Conservation (phyloP, 345 rosid genomes). For the Salix suchowensis region DNA sequence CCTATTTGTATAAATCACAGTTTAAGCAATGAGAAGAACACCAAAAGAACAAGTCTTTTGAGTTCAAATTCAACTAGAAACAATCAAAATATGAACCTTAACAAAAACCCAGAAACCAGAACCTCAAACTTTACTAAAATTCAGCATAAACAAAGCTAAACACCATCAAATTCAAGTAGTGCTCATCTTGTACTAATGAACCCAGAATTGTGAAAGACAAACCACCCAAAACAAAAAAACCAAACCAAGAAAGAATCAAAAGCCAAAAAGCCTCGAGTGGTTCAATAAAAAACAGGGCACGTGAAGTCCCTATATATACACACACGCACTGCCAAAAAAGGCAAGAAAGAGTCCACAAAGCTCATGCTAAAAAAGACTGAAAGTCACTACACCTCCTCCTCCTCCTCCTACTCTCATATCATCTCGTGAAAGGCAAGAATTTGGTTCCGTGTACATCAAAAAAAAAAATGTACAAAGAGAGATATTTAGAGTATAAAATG, state of each 20-base stretch:
- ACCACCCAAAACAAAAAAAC: neutral
- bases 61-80: neutral
- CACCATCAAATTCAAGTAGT: neutral
- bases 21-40: neutral
- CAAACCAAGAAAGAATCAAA: neutral
- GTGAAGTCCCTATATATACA: constrained; percentile 22
- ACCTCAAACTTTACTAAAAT: constrained; percentile 1
- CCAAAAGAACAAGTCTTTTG: neutral
- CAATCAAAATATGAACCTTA: constrained; percentile 2
- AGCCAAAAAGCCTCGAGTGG: neutral
- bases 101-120: constrained; percentile 20
- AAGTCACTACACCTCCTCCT: neutral
- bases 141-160: neutral
- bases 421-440: constrained; percentile 37
- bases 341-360: neutral
- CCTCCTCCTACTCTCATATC: neutral
- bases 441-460: neutral
- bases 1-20: too few relatives aligned
- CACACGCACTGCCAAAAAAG: neutral
- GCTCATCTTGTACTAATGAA: neutral
- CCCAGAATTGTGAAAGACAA: neutral
- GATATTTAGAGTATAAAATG: neutral
- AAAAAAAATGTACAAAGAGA: neutral
- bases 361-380: neutral
- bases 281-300: constrained; percentile 4